Evolutionary conservation across 768 basidiomycete genomes (phyloP).

Genomic region (Lyophyllum atratum): DNA sequence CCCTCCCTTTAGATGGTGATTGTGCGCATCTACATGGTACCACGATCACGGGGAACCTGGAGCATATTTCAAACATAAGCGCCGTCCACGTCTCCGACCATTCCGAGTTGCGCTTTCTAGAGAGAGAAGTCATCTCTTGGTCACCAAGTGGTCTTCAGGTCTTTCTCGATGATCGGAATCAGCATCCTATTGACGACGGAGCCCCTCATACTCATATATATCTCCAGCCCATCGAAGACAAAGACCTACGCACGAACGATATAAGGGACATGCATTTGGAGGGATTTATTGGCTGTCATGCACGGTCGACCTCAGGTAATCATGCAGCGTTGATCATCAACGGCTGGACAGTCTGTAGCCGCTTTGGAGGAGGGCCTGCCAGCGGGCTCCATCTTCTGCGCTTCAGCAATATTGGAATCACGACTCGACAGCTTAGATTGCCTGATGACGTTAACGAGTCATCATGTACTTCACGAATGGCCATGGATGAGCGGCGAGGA

Average conservation of each 20-base stretch:
- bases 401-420: not conserved
- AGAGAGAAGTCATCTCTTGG: no score
- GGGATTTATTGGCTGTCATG: not conserved
- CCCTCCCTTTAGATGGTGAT: not conserved
- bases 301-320: not conserved
- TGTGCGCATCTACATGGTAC: no score
- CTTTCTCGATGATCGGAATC: no score
- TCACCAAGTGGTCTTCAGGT: no score
- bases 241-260: not conserved
- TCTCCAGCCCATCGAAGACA: not conserved
- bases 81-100: not conserved
- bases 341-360: no score
- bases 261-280: not conserved
- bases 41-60: not conserved
- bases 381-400: not conserved
- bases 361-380: not conserved
- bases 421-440: not conserved
- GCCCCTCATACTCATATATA: not conserved
- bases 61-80: not conserved
- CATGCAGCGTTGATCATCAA: not conserved
- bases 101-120: no score
- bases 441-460: not conserved
- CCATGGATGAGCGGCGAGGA: not conserved
- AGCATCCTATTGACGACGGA: no score
- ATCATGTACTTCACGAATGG: not conserved